Percentiles rank a stretch among this genome's conserved stretches.
These are phyloP conservation scores for Scheffersomyces quercinus DNA, from an alignment of 1,139 yeast species.

Conservation along the genomic window DNA sequence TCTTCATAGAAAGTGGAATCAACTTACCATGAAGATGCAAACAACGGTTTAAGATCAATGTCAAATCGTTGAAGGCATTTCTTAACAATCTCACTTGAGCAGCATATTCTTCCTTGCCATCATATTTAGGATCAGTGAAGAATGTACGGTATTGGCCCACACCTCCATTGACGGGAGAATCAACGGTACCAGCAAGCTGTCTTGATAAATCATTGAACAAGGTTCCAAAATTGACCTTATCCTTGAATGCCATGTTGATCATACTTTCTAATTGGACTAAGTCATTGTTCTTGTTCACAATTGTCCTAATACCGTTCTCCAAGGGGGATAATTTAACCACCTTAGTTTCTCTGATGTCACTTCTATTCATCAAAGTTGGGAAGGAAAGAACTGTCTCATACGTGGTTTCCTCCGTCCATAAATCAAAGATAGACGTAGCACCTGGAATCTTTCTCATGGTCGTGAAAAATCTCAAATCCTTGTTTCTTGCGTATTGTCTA, in stretches of 20 bases:
- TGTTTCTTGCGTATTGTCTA: constrained; percentile 69
- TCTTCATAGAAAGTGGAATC: constrained; percentile 56
- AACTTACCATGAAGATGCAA: constrained; percentile 68
- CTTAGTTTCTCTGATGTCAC: constrained; percentile 60
- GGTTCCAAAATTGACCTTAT: constrained; percentile 50
- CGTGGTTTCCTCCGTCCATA: constrained; percentile 88
- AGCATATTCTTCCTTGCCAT: constrained; percentile 40
- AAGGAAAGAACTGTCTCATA: constrained; percentile 75
- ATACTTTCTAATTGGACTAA: constrained; percentile 66
- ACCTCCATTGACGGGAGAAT: constrained; percentile 92
- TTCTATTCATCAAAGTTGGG: constrained; percentile 87
- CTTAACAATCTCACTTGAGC: constrained; percentile 52
- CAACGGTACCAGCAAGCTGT: constrained; percentile 83
- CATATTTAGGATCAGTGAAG: constrained; percentile 46
- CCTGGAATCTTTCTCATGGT: constrained; percentile 75
- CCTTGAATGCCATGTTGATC: constrained; percentile 57
- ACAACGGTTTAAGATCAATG: constrained; percentile 65
- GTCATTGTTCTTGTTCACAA: constrained; percentile 70
- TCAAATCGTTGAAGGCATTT: constrained; percentile 69
- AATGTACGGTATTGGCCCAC: constrained; percentile 80
- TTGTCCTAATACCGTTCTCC: constrained; percentile 74
- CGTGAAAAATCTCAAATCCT: constrained; percentile 69
- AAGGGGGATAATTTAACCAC: constrained; percentile 76
- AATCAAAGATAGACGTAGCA: constrained; percentile 66
- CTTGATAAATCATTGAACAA: constrained; percentile 71